Evolutionary conservation across 2,329 filamentous ascomycete species (phyloP).

Genomic region (Thielaviopsis punctulata): DNA sequence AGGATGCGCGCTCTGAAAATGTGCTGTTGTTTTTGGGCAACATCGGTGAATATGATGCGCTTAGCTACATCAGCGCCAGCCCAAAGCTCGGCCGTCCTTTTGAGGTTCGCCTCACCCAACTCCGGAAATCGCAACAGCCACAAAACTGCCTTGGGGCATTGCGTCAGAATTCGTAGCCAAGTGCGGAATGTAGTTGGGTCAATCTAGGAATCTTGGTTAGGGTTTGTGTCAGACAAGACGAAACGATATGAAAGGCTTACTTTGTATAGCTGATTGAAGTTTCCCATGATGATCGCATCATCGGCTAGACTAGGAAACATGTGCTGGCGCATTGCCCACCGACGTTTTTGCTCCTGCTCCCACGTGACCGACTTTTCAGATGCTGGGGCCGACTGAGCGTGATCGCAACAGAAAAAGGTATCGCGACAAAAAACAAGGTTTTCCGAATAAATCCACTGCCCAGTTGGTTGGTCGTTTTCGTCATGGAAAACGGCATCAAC

Average conservation of each 20-base stretch:
- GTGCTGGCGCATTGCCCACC: slow-evolving; percentile 88
- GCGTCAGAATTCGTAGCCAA: slow-evolving; percentile 80
- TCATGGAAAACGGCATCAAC: slow-evolving; percentile 52
- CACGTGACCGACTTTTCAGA: slow-evolving; percentile 53
- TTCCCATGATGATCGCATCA: slow-evolving; percentile 78
- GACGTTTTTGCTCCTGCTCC: slow-evolving; percentile 62
- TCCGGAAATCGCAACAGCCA: slow-evolving; percentile 98
- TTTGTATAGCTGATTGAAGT: slow-evolving; percentile 99
- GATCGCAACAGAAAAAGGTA: slow-evolving; percentile 97
- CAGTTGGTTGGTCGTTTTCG: slow-evolving; percentile 50
- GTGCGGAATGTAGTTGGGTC: slow-evolving; percentile 91
- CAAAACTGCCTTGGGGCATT: slow-evolving; percentile 71
- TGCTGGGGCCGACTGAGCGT: slow-evolving; percentile 72
- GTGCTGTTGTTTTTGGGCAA: slow-evolving; percentile 85
- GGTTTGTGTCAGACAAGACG: background rate
- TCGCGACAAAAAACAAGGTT: slow-evolving; percentile 90
- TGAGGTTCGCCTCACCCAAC: slow-evolving; percentile 71
- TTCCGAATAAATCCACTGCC: slow-evolving; percentile 88
- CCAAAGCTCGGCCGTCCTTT: slow-evolving; percentile 66
- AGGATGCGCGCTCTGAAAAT: slow-evolving; percentile 83
- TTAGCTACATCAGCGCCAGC: slow-evolving; percentile 69
- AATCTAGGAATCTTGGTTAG: slow-evolving; percentile 41
- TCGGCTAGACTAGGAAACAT: slow-evolving; percentile 72
- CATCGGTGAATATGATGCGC: slow-evolving; percentile 87
- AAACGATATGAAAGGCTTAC: slow-evolving; percentile 28